Evolutionary conservation across 306 rosid genomes (phyloP), one percentile per base, ranked within the genome.

Genomic region (Ceratonia siliqua): DNA sequence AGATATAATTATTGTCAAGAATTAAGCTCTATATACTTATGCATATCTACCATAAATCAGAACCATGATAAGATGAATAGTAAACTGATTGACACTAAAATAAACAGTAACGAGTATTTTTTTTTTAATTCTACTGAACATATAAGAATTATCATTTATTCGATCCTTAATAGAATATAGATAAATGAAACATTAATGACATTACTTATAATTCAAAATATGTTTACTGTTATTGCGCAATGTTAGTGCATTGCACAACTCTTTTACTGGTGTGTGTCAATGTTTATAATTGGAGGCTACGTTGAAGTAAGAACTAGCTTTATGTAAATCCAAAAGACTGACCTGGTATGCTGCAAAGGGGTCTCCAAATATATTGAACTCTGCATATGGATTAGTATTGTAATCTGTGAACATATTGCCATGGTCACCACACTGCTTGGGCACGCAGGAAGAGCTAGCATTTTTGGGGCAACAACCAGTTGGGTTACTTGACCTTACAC

Each of bases 311-410:
- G 32, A n/a, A n/a, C n/a, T n/a, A n/a, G n/a, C n/a, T 58, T 15
- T 14, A 30, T 30, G 22, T 8, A 63, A 36, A 67, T 41, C 5
- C 52, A 22, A 42, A 33, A 66, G 42, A 58, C 59, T 70, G 6
- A 92, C 97, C 97, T 90, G 93, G 30, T 90, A 82, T 67, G 96
- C 99, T 33, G 97, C 97, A 79, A 94, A 94, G 83, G 99, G 99
- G 80, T 94, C 99, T 72, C 80, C 97, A 66, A 90, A 92, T 14
- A 94, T 75, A 64, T 94, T 94, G 89, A 90, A 94, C 81, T 92
- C 99, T 35, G 90, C 99, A 76, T 88, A 92, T 57, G 99, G 97
- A 77, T 94, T 92, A 22, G 89, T 82, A 8, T 85, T 65, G 57
- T 82, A 87, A 67, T 67, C 83, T 12, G 95, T 79, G 87, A 87